phyloP scores from a whole-genome alignment of 108 stramenopile species.

The Epipyxis sp. region DNA sequence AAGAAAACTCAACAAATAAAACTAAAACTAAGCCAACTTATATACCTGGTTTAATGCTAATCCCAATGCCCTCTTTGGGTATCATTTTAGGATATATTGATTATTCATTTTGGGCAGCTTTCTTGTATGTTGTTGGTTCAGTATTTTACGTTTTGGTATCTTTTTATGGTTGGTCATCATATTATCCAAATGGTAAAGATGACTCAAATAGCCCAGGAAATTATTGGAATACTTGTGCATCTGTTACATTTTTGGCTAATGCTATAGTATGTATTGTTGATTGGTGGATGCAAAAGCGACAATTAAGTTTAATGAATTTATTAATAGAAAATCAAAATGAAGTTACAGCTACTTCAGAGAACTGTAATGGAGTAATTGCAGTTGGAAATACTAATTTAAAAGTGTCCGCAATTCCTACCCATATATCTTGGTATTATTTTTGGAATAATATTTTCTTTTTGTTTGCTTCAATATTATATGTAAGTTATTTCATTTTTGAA shows the following conservation, averaged over 20 bases:
- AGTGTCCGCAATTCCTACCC: neutral
- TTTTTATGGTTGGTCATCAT: neutral
- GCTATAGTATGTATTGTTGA: neutral
- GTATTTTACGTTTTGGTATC: neutral
- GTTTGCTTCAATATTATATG: neutral
- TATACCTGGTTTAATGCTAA: too few relatives aligned
- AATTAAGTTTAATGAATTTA: too few relatives aligned
- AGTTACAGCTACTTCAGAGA: too few relatives aligned
- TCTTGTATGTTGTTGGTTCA: neutral
- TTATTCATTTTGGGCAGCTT: neutral
- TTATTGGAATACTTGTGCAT: neutral
- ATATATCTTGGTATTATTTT: neutral
- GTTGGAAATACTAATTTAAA: neutral
- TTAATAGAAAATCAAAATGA: too few relatives aligned
- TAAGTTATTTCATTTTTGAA: too few relatives aligned
- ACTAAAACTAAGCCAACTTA: too few relatives aligned
- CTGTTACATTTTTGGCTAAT: neutral
- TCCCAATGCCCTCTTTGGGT: too few relatives aligned
- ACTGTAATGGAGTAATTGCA: neutral
- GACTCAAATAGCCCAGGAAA: neutral
- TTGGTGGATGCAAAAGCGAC: neutral
- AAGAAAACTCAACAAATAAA: neutral
- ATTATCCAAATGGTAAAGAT: neutral
- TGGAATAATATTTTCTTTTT: neutral
- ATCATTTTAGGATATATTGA: neutral